Base-by-base conservation (phyloP, 495 filamentous ascomycete genomes). In the Aspergillus conjunctus region DNA sequence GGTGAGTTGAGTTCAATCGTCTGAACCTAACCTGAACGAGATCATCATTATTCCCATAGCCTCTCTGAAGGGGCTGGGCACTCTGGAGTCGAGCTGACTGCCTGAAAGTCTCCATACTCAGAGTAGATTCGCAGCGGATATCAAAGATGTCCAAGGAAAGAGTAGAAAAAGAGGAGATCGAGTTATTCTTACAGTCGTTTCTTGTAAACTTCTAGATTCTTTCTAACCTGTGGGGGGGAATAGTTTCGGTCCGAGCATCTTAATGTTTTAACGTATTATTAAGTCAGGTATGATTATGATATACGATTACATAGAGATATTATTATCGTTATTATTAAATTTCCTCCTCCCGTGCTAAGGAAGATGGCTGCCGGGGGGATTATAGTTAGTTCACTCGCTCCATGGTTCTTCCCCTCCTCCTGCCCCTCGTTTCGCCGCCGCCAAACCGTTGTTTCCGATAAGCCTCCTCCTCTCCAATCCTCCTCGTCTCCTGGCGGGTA, bases 391-490 rank as follows among this genome's bases (percentile, higher is more conserved):
- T 46, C 52, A 22, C 33, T 17, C 21, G 39, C 49, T 65, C 56
- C 51, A 31, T 50, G 39, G 48, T 57, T 59, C 55, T 37, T 56
- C 56, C 55, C 58, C 59, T 63, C 37, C 49, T 54, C 18, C 61
- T 68, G 60, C 60, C 65, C 68, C 61, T 68, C 63, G 60, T 63
- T 63, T 65, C 61, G 59, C 58, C 59, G 30, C 57, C 43, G 55
- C 60, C 49, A 54, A 30, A 46, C 67, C 68, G 63, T 66, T 56
- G 64, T 66, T 66, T 66, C 66, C 61, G 66, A 69, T 69, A 66
- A 66, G 66, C 63, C 63, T 68, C 63, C 31, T 46, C 26, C 17
- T 32, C 37, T 22, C 46, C 49, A 52, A 17, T 39, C 41, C 31
- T 30, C 32, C 46, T 52, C 32, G 26, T 39, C 44, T 51, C 52